Evolutionary conservation across 1,139 yeast genomes (phyloP).

Genomic region (Ashbya aceris): DNA sequence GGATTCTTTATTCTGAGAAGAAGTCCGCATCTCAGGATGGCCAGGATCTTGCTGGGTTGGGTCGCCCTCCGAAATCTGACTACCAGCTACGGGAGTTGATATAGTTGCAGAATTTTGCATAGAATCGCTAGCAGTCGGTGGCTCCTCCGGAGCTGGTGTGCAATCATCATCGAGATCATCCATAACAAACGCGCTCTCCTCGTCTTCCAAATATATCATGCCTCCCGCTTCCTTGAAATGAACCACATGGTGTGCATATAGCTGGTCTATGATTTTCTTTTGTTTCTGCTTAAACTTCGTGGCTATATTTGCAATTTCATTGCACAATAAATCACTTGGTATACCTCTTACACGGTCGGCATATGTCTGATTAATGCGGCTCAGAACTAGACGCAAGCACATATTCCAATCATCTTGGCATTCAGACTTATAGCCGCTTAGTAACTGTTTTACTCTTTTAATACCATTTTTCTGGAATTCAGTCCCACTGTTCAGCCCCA

Average conservation of each 20-base stretch:
- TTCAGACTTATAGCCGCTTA: conserved; percentile 13
- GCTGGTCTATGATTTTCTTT: conserved; percentile 14
- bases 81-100: background rate
- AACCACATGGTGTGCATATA: conserved; percentile 19
- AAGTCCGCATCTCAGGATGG: background rate
- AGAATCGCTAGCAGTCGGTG: background rate
- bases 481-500: conserved; percentile 19
- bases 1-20: background rate
- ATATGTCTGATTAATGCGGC: conserved; percentile 13
- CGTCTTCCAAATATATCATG: conserved; percentile 20
- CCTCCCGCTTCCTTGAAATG: conserved; percentile 15
- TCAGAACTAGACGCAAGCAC: conserved; percentile 19
- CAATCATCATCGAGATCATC: conserved; percentile 7
- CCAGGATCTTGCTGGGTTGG: background rate
- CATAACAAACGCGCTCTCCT: conserved; percentile 7
- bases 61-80: background rate
- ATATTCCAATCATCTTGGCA: conserved; percentile 23
- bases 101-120: background rate
- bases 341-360: conserved; percentile 16
- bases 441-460: conserved; percentile 13
- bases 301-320: conserved; percentile 10
- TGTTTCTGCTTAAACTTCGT: conserved; percentile 16
- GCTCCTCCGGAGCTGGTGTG: background rate
- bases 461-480: conserved; percentile 21
- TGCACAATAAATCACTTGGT: conserved; percentile 16